Base-by-base conservation (phyloP, 2,329 filamentous ascomycete genomes). In the Aspergillus bombycis region DNA sequence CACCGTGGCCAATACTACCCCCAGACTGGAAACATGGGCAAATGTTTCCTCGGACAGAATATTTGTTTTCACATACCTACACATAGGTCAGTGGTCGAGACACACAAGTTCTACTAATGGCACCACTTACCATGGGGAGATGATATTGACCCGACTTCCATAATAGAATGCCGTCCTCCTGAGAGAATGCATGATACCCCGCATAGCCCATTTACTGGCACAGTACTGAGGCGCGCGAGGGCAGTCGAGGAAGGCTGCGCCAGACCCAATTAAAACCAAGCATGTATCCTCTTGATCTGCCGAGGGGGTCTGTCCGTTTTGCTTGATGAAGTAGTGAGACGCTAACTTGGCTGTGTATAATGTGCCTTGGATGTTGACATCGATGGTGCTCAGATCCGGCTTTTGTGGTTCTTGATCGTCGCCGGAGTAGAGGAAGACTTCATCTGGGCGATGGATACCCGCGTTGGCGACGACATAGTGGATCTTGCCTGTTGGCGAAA, bases 331-430 rank as follows among this genome's bases (percentile, higher is more conserved):
- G 65, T 80, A 77, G 66, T 79, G 77, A 1, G 62, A 68, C 0
- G 82, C 82, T 0, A 84, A 73, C 65, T 83, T 84, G 62, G 78
- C 76, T 0, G 82, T 84, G 68, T 82, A 83, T 4, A 82, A 60
- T 0, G 75, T 76, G 3, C 82, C 82, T 5, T 75, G 68, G 12
- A 81, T 65, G 58, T 82, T 81, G 30, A 81, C 75, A 11, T 80
- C 68, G 9, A 83, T 70, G 14, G 75, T 77, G 19, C 68, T 68
- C 62, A 79, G 64, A 30, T 78, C 72, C 3, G 77, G 74, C 45
- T 71, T 60, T 9, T 68, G 43, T 10, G 73, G 74, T 30, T 60
- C 63, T n/a, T 48, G 4, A 12, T 65, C 65, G 19, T 69, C 68
- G 63, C 70, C 62, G 28, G 65, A 52, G 50, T 65, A 70, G 1